phyloP scores from a whole-genome alignment of 352 stramenopile species.

The Phytopythium sindhum region DNA sequence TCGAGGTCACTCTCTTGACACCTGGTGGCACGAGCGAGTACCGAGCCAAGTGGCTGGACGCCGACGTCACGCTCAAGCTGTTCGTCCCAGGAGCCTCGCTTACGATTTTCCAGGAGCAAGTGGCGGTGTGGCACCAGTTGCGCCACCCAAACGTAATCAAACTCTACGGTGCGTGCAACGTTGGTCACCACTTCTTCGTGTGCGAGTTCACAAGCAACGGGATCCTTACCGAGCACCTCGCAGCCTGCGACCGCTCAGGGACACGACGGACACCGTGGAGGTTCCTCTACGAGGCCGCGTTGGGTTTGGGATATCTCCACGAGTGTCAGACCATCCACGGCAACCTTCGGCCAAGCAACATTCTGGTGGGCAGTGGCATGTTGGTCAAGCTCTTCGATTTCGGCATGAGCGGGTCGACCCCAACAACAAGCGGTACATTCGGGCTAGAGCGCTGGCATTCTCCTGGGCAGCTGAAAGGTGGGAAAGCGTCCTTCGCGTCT shows the following conservation, averaged over 20 bases:
- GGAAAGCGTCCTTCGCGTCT: slow-evolving; percentile 16
- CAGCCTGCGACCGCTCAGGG: not conserved
- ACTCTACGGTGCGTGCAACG: slow-evolving; percentile 9
- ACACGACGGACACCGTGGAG: slow-evolving; percentile 3
- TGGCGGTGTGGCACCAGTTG: slow-evolving; percentile 13
- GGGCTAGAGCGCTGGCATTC: not conserved
- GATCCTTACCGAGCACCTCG: slow-evolving; percentile 3
- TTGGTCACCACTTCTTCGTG: slow-evolving; percentile 8
- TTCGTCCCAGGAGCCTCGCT: slow-evolving; percentile 2
- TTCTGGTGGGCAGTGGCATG: slow-evolving; percentile 4
- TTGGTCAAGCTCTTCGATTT: slow-evolving; percentile 7
- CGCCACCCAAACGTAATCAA: slow-evolving; percentile 14
- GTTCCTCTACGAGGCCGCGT: slow-evolving; percentile 9
- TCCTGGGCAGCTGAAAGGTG: not conserved
- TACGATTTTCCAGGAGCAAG: slow-evolving; percentile 9
- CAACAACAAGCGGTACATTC: not conserved
- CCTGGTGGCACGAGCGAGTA: not conserved
- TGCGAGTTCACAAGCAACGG: slow-evolving; percentile 7
- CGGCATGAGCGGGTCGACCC: not conserved
- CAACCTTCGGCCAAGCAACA: slow-evolving; percentile 8
- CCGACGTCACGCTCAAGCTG: slow-evolving; percentile 15
- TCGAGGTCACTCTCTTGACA: not conserved
- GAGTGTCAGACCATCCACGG: slow-evolving; percentile 8
- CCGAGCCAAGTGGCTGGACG: slow-evolving; percentile 8
- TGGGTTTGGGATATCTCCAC: slow-evolving; percentile 13